Evolutionary conservation across 257 asterid species (phyloP).

Genomic region (Cynanchum wilfordii): DNA sequence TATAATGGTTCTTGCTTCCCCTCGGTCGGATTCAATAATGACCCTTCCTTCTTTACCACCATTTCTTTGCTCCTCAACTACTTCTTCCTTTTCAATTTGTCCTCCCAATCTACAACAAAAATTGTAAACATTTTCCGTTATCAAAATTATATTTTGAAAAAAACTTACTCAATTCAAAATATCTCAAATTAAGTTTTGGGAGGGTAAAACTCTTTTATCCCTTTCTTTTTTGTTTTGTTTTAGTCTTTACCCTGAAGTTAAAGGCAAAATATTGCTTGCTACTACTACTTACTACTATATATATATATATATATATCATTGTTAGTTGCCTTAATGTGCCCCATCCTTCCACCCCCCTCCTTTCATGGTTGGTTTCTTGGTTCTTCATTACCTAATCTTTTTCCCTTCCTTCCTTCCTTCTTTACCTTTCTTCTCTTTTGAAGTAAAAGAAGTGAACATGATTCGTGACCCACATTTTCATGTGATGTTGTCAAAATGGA

Average conservation of each 20-base stretch:
- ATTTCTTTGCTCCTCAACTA: not conserved
- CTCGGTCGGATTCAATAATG: constrained; percentile 13
- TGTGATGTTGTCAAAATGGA: constrained; percentile 10
- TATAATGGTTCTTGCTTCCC: constrained; percentile 5
- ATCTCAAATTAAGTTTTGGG: constrained; percentile 39
- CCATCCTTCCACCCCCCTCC: too few relatives aligned
- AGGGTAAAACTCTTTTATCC: constrained; percentile 6
- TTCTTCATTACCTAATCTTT: constrained; percentile 16
- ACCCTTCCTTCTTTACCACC: constrained; percentile 14
- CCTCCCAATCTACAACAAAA: constrained; percentile 15
- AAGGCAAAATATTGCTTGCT: constrained; percentile 33
- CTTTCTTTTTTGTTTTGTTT: not conserved
- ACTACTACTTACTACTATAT: not conserved
- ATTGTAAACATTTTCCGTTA: too few relatives aligned
- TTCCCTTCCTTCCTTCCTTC: constrained; percentile 9
- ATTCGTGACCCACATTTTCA: constrained; percentile 20
- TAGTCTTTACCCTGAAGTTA: constrained; percentile 34
- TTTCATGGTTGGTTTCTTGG: constrained; percentile 3
- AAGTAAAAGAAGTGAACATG: not conserved
- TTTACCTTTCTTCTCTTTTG: not conserved
- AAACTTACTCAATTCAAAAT: too few relatives aligned
- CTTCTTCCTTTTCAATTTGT: not conserved
- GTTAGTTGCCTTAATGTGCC: constrained; percentile 2
- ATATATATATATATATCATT: too few relatives aligned
- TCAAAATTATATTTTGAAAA: too few relatives aligned